A percentile compares a stretch with the other conserved stretches of the same genome.
These are phyloP conservation scores for Pichia sp. DNA, from an alignment of 1,139 yeast genomes.

Conservation along the genomic window DNA sequence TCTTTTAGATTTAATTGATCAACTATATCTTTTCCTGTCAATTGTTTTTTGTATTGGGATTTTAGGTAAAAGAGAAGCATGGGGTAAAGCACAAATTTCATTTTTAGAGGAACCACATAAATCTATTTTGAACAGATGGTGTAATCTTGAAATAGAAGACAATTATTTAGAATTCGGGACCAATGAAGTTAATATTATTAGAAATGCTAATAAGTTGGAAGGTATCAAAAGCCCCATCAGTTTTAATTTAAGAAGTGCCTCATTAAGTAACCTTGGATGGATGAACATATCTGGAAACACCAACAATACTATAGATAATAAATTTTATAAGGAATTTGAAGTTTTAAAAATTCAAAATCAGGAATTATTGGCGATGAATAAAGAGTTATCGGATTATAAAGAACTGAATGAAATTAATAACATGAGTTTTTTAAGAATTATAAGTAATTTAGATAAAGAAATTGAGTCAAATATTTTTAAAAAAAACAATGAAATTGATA, in stretches of 20 bases:
- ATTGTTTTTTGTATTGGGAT: conserved; percentile 21
- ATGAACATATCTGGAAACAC: conserved; percentile 5
- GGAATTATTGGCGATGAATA: neutral
- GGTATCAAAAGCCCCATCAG: conserved; percentile 2
- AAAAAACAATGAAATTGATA: neutral
- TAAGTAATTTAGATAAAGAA: too few relatives aligned
- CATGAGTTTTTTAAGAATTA: too few relatives aligned
- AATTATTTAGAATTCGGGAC: neutral
- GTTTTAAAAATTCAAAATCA: neutral
- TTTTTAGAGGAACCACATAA: conserved; percentile 18
- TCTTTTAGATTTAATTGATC: conserved; percentile 13
- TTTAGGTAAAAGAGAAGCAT: conserved; percentile 23
- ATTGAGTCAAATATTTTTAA: neutral
- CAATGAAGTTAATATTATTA: too few relatives aligned
- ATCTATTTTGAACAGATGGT: conserved; percentile 16
- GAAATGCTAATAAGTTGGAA: neutral
- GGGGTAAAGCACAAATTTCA: conserved; percentile 24
- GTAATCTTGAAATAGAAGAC: conserved; percentile 4
- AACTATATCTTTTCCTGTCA: conserved; percentile 21
- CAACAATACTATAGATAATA: neutral
- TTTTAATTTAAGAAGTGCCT: conserved; percentile 3
- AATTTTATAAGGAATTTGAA: conserved; percentile 2
- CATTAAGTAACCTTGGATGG: conserved; percentile 7
- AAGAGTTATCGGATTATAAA: neutral
- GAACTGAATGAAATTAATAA: neutral